Conservation (phyloP, 495 filamentous ascomycete species). For the Sporormia fimetaria region DNA sequence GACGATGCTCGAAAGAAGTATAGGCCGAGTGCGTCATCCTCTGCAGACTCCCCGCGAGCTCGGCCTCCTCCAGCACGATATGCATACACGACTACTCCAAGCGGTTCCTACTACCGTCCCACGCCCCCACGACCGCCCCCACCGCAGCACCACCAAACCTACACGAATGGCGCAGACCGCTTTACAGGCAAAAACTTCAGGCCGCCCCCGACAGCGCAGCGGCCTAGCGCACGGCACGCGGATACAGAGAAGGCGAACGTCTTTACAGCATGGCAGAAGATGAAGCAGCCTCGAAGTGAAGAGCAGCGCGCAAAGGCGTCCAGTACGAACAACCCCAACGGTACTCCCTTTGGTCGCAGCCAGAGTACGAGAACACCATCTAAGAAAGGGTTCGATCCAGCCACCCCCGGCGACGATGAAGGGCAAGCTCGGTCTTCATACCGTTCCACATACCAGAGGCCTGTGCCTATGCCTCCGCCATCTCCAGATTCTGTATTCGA, state of each 20-base stretch:
- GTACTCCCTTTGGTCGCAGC: conserved; percentile 34
- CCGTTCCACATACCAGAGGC: conserved; percentile 8
- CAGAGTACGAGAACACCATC: conserved; percentile 34
- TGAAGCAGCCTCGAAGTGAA: conserved; percentile 33
- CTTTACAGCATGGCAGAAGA: conserved; percentile 59
- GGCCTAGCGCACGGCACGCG: conserved; percentile 35
- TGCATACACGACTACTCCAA: conserved; percentile 24
- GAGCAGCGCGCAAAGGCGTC: conserved; percentile 2
- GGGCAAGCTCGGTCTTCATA: conserved; percentile 13
- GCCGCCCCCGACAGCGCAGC: conserved; percentile 27
- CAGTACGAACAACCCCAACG: conserved; percentile 28
- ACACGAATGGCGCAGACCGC: conserved; percentile 27
- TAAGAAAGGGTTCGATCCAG: conserved; percentile 34
- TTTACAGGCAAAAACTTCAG: conserved; percentile 29
- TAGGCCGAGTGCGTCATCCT: conserved; percentile 19
- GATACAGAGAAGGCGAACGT: conserved; percentile 47
- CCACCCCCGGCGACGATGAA: conserved; percentile 27
- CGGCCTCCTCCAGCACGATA: conserved; percentile 34
- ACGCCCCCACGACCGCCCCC: conserved; percentile 30
- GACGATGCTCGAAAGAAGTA: conserved; percentile 52
- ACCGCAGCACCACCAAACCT: conserved; percentile 14
- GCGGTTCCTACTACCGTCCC: conserved; percentile 38
- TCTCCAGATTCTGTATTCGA: conserved; percentile 40
- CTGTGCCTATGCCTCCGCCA: conserved; percentile 29
- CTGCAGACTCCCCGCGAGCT: conserved; percentile 6